A percentile compares a stretch with the other conserved stretches of the same genome.
These are phyloP conservation scores for Lepidopterella palustris DNA, from an alignment of 495 filamentous ascomycete genomes.

Conservation along the genomic window DNA sequence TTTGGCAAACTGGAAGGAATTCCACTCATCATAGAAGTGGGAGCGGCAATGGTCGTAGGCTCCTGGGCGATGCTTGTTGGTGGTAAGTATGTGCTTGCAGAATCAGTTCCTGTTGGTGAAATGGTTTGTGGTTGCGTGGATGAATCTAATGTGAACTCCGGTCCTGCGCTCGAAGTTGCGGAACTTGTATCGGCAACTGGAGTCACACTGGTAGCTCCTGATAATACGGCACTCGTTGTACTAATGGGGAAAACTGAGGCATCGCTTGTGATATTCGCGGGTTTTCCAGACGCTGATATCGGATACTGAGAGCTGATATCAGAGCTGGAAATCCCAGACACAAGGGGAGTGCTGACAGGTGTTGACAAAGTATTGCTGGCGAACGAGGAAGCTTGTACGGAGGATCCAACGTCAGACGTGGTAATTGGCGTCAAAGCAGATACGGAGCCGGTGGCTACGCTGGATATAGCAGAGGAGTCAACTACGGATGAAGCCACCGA, in stretches of 20 bases:
- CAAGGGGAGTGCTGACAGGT: neutral
- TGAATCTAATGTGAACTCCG: neutral
- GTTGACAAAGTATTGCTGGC: neutral
- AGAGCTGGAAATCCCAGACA: neutral
- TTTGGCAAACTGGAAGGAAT: conserved; percentile 62
- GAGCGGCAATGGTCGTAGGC: conserved; percentile 13
- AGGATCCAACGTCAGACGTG: neutral
- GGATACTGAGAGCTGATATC: neutral
- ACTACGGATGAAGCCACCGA: neutral
- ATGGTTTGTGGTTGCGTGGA: conserved; percentile 8
- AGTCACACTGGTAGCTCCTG: neutral
- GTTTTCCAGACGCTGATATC: conserved; percentile 8
- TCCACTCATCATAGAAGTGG: conserved; percentile 26
- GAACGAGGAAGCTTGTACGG: neutral
- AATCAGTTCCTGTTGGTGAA: conserved; percentile 31
- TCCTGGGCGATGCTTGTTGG: conserved; percentile 32
- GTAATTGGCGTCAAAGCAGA: neutral
- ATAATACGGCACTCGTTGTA: neutral
- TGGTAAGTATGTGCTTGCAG: conserved; percentile 19
- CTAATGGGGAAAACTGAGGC: neutral
- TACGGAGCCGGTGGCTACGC: neutral
- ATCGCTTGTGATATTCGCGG: conserved; percentile 7
- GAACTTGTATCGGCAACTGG: conserved; percentile 2
- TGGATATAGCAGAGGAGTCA: neutral
- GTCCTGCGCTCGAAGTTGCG: neutral